A percentile compares a stretch with the other conserved stretches of the same genome.
These are phyloP conservation scores for Grosmannia clavigera DNA, from an alignment of 2,329 filamentous ascomycete species.

Conservation along the genomic window DNA sequence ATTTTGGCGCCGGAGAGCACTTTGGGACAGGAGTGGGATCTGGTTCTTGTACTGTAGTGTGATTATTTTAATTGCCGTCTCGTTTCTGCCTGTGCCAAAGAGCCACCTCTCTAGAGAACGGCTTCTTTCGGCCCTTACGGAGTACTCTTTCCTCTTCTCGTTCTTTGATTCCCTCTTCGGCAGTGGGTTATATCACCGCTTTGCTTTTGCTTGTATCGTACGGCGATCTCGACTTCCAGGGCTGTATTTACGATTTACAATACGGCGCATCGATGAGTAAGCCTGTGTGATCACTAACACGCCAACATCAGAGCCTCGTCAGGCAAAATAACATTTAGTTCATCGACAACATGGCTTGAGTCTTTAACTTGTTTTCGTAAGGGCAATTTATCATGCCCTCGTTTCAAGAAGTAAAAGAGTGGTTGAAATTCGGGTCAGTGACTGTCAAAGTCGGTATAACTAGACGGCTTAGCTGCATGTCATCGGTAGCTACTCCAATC, in stretches of 20 bases:
- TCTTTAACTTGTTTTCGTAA: too few species aligned
- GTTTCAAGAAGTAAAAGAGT: too few species aligned
- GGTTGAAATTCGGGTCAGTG: background rate
- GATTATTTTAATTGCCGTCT: background rate
- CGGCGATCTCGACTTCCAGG: too few species aligned
- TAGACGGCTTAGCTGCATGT: background rate
- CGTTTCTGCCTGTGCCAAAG: background rate
- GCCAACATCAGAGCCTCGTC: too few species aligned
- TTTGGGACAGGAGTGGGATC: background rate
- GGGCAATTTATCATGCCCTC: too few species aligned
- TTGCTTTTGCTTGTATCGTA: too few species aligned
- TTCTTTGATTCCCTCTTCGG: background rate
- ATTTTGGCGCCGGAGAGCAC: background rate
- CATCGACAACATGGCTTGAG: too few species aligned
- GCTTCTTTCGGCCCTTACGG: background rate
- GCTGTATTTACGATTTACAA: too few species aligned
- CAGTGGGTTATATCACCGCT: background rate
- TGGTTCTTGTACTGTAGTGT: background rate
- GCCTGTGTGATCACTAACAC: too few species aligned
- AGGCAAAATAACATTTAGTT: too few species aligned
- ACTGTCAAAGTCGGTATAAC: too few species aligned
- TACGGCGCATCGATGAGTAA: too few species aligned
- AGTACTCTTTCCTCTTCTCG: background rate
- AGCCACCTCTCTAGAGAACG: background rate
- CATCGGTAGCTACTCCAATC: background rate